Base-by-base conservation (phyloP, 192 early-diverging fungal genomes). In the Diversispora epigaea region DNA sequence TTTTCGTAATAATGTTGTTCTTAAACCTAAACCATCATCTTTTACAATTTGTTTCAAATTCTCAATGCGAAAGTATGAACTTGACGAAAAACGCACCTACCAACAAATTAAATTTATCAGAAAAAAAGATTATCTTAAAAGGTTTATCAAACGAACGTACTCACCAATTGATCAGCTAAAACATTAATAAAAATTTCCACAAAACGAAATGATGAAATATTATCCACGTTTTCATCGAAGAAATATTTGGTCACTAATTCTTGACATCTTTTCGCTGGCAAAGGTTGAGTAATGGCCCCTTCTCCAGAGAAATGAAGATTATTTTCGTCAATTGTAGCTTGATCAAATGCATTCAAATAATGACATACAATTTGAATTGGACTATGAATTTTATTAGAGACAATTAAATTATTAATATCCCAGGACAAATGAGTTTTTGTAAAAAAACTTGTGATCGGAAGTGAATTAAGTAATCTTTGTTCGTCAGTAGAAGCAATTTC, bases 361-460 rank as follows among this genome's bases (percentile, higher is more conserved):
- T 25, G 4, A 54, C 21, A 76, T n/a, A 66, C 63, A 52, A 76
- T 52, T 69, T 76, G 75, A 71, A 76, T 76, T 41, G 75, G 64
- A 17, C 62, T 67, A 55, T 71, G 12, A 8, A 69, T 19, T 72
- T 76, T 47, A 10, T 46, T 32, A 44, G 65, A 57, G 3, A 76
- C 75, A 12, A 76, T 66, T 9, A 76, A 71, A 25, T 41, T 71
- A 45, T 76, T 43, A 25, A 70, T 43, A 19, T 56, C 44, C 75
- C 75, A 76, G 9, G 9, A 40, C 0, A 76, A 5, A 43, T 76
- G 66, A 4, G 15, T 12, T 44, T n/a, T 47, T 3, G 17, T 4
- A 12, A 76, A 40, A 54, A 11, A 66, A 22, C 54, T 55, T n/a
- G 22, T 44, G 15, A 76, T 47, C 11, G 64, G 44, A 41, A 76